Evolutionary conservation across 305 asterid genomes (phyloP).

Genomic region (Nicotiana rustica): DNA sequence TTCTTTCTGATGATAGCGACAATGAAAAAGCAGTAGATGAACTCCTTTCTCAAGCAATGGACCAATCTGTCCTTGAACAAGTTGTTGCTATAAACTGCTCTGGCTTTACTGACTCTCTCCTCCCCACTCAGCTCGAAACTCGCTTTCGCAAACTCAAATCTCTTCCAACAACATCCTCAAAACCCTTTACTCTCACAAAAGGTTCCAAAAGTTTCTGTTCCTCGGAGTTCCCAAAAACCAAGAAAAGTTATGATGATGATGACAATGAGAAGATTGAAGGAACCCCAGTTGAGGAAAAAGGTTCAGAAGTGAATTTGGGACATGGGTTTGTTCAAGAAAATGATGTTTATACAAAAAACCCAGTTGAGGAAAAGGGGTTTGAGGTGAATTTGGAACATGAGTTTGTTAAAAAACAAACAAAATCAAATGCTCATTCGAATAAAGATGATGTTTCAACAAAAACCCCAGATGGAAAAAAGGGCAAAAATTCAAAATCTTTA

Average conservation of each 20-base stretch:
- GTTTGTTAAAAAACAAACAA: constrained; percentile 18
- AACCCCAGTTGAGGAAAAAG: constrained; percentile 21
- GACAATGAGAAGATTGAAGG: constrained; percentile 35
- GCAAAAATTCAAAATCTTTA: constrained; percentile 39
- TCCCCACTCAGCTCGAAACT: constrained; percentile 79
- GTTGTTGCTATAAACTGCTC: constrained; percentile 82
- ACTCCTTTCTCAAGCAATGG: constrained; percentile 76
- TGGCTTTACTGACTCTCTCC: constrained; percentile 62
- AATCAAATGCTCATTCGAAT: constrained; percentile 4
- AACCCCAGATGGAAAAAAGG: constrained; percentile 42
- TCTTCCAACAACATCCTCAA: constrained; percentile 58
- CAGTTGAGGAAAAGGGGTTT: constrained; percentile 21
- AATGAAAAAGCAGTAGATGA: constrained; percentile 81
- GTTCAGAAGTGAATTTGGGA: constrained; percentile 30
- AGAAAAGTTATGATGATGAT: neutral
- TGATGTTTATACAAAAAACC: constrained; percentile 36
- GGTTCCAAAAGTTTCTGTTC: constrained; percentile 45
- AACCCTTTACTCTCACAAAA: constrained; percentile 39
- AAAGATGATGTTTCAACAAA: constrained; percentile 45
- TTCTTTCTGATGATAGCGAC: constrained; percentile 77
- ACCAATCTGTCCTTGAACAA: constrained; percentile 73
- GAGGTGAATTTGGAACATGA: constrained; percentile 33
- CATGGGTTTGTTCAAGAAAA: constrained; percentile 34
- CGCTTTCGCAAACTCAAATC: constrained; percentile 92
- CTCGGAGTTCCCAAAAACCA: constrained; percentile 20